These are phyloP conservation scores for Amanita polypyramis DNA, from an alignment of 768 basidiomycete genomes.

Conservation along the genomic window DNA sequence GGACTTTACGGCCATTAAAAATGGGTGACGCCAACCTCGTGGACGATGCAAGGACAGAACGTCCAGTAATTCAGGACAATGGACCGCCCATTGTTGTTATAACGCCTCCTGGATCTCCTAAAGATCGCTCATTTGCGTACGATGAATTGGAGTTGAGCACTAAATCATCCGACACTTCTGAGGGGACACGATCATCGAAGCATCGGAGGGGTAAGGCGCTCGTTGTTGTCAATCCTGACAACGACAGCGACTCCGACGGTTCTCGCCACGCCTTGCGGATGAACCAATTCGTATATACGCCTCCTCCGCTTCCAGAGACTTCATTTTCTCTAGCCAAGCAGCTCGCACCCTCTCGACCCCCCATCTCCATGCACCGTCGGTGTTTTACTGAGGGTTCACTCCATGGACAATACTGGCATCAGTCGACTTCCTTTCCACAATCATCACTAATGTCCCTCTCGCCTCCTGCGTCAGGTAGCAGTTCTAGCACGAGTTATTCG, in stretches of 20 bases:
- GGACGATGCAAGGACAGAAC: background rate
- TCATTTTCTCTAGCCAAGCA: background rate
- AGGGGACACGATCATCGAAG: constrained; percentile 6
- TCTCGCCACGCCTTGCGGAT: background rate
- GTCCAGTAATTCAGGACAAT: background rate
- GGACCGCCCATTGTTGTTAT: constrained; percentile 26
- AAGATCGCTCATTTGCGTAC: background rate
- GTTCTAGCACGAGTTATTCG: background rate
- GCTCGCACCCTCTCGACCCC: background rate
- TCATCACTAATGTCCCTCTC: background rate
- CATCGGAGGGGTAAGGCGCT: constrained; percentile 7
- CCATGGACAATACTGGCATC: background rate
- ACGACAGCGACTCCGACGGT: background rate
- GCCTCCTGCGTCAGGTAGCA: background rate
- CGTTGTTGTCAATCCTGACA: constrained; percentile 11
- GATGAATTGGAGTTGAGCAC: constrained; percentile 8
- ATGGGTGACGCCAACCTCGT: background rate
- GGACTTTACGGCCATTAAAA: background rate
- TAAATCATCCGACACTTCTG: constrained; percentile 11
- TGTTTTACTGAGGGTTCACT: background rate
- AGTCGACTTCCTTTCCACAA: background rate
- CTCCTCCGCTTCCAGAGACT: constrained; percentile 19
- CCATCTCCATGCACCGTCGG: background rate
- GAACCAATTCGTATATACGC: constrained; percentile 15
- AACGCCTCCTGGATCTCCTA: constrained; percentile 20